Percentiles rank a stretch among this genome's conserved stretches.
Conservation (phyloP, 139 green algal genomes). For the Micractinium conductrix region DNA sequence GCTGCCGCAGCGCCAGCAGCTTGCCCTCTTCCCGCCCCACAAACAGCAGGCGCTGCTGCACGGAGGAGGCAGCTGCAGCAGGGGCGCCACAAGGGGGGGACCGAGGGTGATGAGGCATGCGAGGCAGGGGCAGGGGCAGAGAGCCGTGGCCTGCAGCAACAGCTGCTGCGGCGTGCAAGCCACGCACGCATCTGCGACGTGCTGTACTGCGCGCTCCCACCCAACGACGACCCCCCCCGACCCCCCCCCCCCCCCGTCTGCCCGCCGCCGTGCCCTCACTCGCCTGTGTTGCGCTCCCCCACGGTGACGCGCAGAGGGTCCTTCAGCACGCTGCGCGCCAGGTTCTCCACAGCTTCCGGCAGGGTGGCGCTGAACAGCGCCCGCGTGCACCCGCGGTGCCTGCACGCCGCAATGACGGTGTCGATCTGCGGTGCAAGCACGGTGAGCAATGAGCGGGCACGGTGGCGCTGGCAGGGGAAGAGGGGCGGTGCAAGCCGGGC, state of each 20-base stretch:
- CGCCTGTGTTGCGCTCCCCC: slow-evolving; percentile 71
- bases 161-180: no score
- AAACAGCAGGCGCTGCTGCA: slow-evolving; percentile 92
- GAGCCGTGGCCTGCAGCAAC: no score
- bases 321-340: slow-evolving; percentile 85
- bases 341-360: slow-evolving; percentile 86
- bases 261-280: neutral
- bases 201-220: no score
- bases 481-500: neutral
- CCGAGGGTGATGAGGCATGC: no score
- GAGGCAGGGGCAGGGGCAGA: no score
- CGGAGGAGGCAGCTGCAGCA: slow-evolving; percentile 50
- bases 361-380: slow-evolving; percentile 94
- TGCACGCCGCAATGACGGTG: slow-evolving; percentile 80
- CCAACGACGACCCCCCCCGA: no score
- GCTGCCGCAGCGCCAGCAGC: slow-evolving; percentile 89
- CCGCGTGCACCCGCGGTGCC: slow-evolving; percentile 50
- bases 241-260: no score
- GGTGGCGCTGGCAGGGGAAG: neutral
- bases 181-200: no score
- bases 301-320: slow-evolving; percentile 91
- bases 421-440: slow-evolving; percentile 71
- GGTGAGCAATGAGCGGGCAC: neutral
- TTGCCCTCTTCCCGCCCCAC: slow-evolving; percentile 93
- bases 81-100: no score